Evolutionary conservation across 2,329 filamentous ascomycete species (phyloP), one percentile per base, ranked within the genome.

Genomic region (Triangularia verruculosa): DNA sequence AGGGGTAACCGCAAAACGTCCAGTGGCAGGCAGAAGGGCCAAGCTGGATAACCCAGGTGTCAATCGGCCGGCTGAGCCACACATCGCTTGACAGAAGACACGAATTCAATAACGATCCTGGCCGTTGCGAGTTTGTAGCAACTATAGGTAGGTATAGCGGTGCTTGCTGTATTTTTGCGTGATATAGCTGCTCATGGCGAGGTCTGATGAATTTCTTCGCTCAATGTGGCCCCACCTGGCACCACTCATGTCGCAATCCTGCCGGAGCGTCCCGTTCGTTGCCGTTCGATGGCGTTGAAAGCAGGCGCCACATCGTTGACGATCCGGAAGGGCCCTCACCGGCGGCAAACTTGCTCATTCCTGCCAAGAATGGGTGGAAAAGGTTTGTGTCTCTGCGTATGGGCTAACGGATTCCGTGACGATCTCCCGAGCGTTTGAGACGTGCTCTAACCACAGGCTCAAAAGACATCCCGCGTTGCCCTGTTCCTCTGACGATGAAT

Each of bases 351-450:
- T 58, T 30, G 20, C 25, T 20, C 28, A 30, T 43, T 25, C 24
- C 25, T 20, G 5, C n/a, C 27, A 25, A 4, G n/a, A n/a, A n/a
- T n/a, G n/a, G n/a, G n/a, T n/a, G n/a, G n/a, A n/a, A 54, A 24
- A 27, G 22, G 20, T 20, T 47, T n/a, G n/a, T n/a, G n/a, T n/a
- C 17, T 6, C 47, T 6, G 27, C 17, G 15, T 15, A 13, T 54
- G 25, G 27, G 30, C 47, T 20, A 59, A 28, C 25, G 57, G 55
- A 34, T 57, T 59, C 34, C 43, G 43, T 28, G 68, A 56, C 62
- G 62, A 67, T 70, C 67, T 67, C 67, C 65, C 65, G 68, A 61
- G 55, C 30, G 28, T 34, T 32, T 53, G 32, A 58, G 64, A 61
- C 62, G n/a, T n/a, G n/a, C 57, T 59, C 57, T 12, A 34, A 54